phyloP scores from a whole-genome alignment of 2,329 filamentous ascomycete genomes.

The Zasmidium cellare region DNA sequence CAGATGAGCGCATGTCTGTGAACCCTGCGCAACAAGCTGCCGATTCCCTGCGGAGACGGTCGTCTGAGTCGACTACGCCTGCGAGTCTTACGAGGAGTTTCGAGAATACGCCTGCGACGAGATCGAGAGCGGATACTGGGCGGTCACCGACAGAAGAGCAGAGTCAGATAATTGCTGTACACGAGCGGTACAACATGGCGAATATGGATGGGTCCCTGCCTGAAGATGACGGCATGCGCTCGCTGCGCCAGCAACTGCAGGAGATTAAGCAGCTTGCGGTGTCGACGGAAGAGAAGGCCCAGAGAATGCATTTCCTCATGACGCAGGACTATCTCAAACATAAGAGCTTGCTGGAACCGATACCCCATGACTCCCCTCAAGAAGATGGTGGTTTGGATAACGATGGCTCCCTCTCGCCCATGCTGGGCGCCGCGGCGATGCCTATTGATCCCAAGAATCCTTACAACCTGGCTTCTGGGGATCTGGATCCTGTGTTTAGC shows the following conservation, averaged over 20 bases:
- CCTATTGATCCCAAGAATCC: conserved; percentile 37
- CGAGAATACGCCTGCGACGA: conserved; percentile 2
- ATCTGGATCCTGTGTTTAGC: conserved; percentile 36
- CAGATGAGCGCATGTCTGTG: conserved; percentile 17
- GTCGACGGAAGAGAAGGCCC: conserved; percentile 51
- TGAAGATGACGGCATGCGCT: conserved; percentile 53
- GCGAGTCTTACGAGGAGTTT: conserved; percentile 6
- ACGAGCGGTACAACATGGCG: conserved; percentile 1
- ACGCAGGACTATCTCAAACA: conserved; percentile 45
- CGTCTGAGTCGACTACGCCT: not conserved
- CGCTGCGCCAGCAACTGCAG: conserved; percentile 48
- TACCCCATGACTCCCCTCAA: conserved; percentile 1
- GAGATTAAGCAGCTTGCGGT: conserved; percentile 46
- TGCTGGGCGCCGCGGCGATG: conserved; percentile 15
- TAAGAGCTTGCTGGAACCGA: conserved; percentile 10
- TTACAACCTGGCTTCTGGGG: conserved; percentile 35
- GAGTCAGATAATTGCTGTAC: not conserved
- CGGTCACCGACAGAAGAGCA: not conserved
- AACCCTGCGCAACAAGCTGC: conserved; percentile 26
- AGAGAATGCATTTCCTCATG: conserved; percentile 51
- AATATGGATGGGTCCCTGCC: conserved; percentile 38
- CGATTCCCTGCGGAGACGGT: conserved; percentile 13
- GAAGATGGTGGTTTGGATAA: conserved; percentile 10
- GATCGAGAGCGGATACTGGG: conserved; percentile 7
- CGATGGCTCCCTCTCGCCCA: conserved; percentile 11